A percentile compares a stretch with the other conserved stretches of the same genome.
phyloP scores from a whole-genome alignment of 805 yeast genomes.

The Wickerhamiella slavikovae region DNA sequence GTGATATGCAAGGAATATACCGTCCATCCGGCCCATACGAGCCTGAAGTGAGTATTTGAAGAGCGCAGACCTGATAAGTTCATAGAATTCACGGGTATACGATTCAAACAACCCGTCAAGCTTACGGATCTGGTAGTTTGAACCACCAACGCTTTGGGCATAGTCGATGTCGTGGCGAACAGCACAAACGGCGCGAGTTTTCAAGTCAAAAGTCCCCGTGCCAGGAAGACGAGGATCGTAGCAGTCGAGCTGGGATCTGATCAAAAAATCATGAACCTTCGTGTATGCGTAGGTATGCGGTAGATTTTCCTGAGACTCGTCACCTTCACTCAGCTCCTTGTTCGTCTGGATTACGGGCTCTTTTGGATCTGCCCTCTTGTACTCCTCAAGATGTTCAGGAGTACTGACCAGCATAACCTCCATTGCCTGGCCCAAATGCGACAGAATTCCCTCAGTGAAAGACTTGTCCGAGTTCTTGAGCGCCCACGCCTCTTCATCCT shows the following conservation, averaged over 20 bases:
- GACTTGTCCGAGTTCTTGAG: constrained; percentile 27
- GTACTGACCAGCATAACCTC: constrained; percentile 55
- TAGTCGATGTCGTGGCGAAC: constrained; percentile 57
- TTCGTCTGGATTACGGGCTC: no score
- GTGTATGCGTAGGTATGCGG: constrained; percentile 50
- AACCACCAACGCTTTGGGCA: constrained; percentile 34
- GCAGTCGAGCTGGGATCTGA: constrained; percentile 87
- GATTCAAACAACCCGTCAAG: constrained; percentile 51
- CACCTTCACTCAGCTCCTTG: constrained; percentile 7
- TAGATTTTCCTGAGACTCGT: constrained; percentile 1
- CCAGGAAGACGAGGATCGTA: constrained; percentile 61
- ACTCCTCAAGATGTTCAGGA: constrained; percentile 28
- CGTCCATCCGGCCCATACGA: constrained; percentile 91
- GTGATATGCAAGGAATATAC: constrained; percentile 82
- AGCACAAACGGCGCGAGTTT: constrained; percentile 79
- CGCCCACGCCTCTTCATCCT: no score
- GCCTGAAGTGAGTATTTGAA: constrained; percentile 82
- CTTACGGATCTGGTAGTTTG: constrained; percentile 46
- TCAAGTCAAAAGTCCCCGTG: constrained; percentile 77
- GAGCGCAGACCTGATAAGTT: constrained; percentile 53
- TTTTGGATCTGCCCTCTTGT: no score
- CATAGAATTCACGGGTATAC: constrained; percentile 62
- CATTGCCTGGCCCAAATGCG: constrained; percentile 57
- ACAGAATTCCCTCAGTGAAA: constrained; percentile 36
- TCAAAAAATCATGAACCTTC: constrained; percentile 39